These are phyloP conservation scores for Geotrichum siamense DNA, from an alignment of 1,139 yeast species.

Conservation along the genomic window DNA sequence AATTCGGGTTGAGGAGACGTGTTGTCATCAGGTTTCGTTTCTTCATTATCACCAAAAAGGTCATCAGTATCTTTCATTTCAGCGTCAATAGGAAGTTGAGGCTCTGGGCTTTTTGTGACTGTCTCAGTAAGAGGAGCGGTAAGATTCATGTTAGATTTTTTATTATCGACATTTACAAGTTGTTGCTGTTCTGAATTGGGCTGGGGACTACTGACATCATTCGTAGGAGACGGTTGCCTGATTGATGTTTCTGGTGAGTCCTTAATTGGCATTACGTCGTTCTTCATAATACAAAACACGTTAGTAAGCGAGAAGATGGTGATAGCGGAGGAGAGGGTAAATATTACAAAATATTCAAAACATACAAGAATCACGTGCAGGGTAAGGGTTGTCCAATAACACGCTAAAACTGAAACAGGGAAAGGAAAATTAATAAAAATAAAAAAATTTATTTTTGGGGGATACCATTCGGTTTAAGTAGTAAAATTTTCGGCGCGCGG, in stretches of 20 bases:
- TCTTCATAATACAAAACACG: not conserved
- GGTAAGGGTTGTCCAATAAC: not conserved
- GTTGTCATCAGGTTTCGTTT: not conserved
- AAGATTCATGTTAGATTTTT: not conserved
- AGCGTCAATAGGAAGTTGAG: too few relatives aligned
- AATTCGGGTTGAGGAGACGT: not conserved
- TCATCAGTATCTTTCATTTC: slow-evolving; percentile 4
- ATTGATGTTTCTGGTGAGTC: not conserved
- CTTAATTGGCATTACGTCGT: slow-evolving; percentile 1
- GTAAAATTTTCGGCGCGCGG: slow-evolving; percentile 4
- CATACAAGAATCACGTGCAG: slow-evolving; percentile 7
- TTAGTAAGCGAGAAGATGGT: not conserved
- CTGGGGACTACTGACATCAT: slow-evolving; percentile 1
- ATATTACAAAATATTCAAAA: not conserved
- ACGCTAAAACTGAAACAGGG: not conserved
- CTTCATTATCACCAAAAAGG: slow-evolving; percentile 7
- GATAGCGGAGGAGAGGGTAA: not conserved
- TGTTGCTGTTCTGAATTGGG: slow-evolving; percentile 4
- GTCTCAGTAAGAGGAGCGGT: slow-evolving; percentile 5
- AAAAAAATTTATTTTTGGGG: slow-evolving; percentile 7
- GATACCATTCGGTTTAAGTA: slow-evolving; percentile 10
- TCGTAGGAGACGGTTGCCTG: not conserved
- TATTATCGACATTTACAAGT: not conserved
- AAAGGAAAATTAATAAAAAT: slow-evolving; percentile 3
- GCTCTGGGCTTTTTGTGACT: too few relatives aligned